Evolutionary conservation across 495 filamentous ascomycete genomes (phyloP).

Genomic region (Xylaria sp.): DNA sequence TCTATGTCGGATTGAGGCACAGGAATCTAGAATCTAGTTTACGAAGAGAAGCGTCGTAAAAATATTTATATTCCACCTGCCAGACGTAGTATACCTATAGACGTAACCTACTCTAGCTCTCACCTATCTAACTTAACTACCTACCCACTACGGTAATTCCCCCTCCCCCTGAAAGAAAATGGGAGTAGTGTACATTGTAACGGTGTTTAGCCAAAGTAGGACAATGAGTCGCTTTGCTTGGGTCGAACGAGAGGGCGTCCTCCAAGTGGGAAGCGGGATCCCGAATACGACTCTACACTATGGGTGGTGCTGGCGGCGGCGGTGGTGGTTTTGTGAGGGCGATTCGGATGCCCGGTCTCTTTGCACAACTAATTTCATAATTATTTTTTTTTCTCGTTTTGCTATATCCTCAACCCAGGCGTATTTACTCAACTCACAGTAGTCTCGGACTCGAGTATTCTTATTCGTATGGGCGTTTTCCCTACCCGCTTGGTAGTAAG

Average conservation of each 20-base stretch:
- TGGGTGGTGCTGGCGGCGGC: no score
- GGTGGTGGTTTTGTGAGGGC: not conserved
- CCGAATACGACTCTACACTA: constrained; percentile 14
- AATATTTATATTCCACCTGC: not conserved
- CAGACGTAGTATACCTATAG: no score
- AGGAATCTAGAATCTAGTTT: not conserved
- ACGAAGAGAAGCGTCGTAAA: not conserved
- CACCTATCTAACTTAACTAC: not conserved
- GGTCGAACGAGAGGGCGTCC: not conserved
- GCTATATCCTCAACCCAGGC: no score
- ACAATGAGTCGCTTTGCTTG: not conserved
- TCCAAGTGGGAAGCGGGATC: not conserved
- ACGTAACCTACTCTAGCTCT: no score
- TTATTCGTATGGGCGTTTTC: not conserved
- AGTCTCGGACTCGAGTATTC: not conserved
- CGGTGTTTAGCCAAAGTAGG: constrained; percentile 8
- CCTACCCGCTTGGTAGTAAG: not conserved
- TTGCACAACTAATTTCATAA: not conserved
- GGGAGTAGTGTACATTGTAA: no score
- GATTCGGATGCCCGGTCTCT: not conserved
- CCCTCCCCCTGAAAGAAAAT: no score
- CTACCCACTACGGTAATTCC: not conserved
- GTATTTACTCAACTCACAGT: no score
- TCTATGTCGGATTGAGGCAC: not conserved
- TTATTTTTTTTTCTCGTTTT: no score